Percentiles rank a stretch among this genome's conserved stretches.
Conservation (phyloP, 805 yeast genomes). For the Lachancea fermentati region DNA sequence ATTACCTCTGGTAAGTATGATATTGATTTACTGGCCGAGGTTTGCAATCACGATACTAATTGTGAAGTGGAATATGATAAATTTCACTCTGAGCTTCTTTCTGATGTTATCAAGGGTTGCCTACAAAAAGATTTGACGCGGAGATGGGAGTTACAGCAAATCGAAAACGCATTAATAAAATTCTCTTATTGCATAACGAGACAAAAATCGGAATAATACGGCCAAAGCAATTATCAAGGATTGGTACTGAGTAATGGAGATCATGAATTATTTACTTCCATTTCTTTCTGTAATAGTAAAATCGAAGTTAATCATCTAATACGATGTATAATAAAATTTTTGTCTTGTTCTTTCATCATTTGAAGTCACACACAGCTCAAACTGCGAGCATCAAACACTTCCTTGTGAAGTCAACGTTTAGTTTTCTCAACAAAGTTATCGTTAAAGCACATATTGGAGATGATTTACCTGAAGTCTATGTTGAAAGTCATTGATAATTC, state of each 20-base stretch:
- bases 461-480: conserved; percentile 86
- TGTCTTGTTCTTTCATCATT: no score
- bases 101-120: conserved; percentile 45
- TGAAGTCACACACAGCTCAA: no score
- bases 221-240: no score
- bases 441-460: conserved; percentile 30
- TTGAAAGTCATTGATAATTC: conserved; percentile 91
- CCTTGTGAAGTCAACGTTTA: no score
- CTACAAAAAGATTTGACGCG: conserved; percentile 45
- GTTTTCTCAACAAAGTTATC: no score
- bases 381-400: no score
- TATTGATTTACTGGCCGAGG: conserved; percentile 37
- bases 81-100: conserved; percentile 17
- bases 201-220: no score
- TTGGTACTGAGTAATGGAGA: no score
- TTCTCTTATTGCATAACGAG: not conserved
- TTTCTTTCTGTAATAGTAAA: no score
- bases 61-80: not conserved
- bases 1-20: conserved; percentile 65
- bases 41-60: conserved; percentile 28
- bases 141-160: conserved; percentile 45
- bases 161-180: conserved; percentile 13
- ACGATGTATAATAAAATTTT: no score
- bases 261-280: no score
- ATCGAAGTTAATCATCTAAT: no score